Conservation (phyloP, 1,139 yeast genomes). For the Kodamaea plutei region DNA sequence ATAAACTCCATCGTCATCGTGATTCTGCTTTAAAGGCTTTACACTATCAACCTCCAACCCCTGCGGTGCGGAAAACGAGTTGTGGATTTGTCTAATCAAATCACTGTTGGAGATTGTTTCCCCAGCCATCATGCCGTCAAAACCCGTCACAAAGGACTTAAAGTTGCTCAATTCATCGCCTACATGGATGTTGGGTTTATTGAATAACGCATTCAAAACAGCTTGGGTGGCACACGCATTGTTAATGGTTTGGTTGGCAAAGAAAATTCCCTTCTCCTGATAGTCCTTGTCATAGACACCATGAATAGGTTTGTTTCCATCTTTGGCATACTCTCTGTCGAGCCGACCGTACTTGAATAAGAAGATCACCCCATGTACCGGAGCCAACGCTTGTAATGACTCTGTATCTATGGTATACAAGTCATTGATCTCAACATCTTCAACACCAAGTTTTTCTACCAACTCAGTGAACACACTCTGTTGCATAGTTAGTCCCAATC, state of each 20-base stretch:
- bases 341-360: constrained; percentile 56
- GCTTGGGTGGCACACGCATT: constrained; percentile 82
- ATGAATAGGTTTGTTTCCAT: constrained; percentile 32
- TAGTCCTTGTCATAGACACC: constrained; percentile 45
- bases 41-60: constrained; percentile 47
- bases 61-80: constrained; percentile 57
- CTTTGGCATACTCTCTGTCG: constrained; percentile 27
- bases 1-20: constrained; percentile 52
- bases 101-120: constrained; percentile 65
- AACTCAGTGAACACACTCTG: constrained; percentile 69
- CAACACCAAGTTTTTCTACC: constrained; percentile 54
- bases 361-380: constrained; percentile 60
- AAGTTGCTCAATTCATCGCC: constrained; percentile 52
- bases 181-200: constrained; percentile 36
- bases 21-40: constrained; percentile 22
- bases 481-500: too few species aligned
- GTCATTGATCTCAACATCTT: constrained; percentile 58
- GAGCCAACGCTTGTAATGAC: constrained; percentile 35
- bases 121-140: constrained; percentile 58
- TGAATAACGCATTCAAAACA: constrained; percentile 54
- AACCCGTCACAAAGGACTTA: constrained; percentile 48
- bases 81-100: constrained; percentile 54
- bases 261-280: constrained; percentile 42
- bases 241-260: constrained; percentile 64
- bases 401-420: constrained; percentile 52